Evolutionary conservation across 129 eudicot species (phyloP).

Genomic region (Centaurea solstitialis): DNA sequence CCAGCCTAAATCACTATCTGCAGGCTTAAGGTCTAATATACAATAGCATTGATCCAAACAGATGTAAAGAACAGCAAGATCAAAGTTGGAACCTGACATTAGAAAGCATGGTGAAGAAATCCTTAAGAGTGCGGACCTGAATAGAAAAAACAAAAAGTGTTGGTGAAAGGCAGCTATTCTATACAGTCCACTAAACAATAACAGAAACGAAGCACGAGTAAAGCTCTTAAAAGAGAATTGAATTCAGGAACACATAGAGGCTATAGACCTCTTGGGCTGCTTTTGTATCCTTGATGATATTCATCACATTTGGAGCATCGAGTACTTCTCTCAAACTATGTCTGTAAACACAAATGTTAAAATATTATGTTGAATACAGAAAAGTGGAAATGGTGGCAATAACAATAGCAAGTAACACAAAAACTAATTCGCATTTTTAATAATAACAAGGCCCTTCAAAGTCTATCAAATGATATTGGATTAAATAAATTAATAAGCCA

Average conservation of each 20-base stretch:
- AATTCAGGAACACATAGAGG: neutral
- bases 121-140: constrained; percentile 89
- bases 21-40: neutral
- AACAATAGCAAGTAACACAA: neutral
- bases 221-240: constrained; percentile 13
- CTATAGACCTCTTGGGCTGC: constrained; percentile 86
- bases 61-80: constrained; percentile 19
- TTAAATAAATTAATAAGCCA: neutral
- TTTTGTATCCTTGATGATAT: constrained; percentile 94
- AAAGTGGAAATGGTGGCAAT: constrained; percentile 5
- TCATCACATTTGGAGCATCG: constrained; percentile 94
- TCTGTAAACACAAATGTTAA: constrained; percentile 40
- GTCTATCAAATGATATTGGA: neutral
- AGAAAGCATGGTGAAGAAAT: constrained; percentile 90
- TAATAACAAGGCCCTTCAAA: neutral
- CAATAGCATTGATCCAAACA: neutral
- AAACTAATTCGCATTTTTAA: neutral
- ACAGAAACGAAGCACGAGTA: neutral
- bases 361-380: neutral
- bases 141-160: constrained; percentile 3
- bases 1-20: neutral
- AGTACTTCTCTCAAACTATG: constrained; percentile 95
- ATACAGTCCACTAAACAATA: neutral
- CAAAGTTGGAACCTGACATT: constrained; percentile 73
- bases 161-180: neutral